Base-by-base conservation (phyloP, 306 rosid species). In the Ziziphus jujuba region DNA sequence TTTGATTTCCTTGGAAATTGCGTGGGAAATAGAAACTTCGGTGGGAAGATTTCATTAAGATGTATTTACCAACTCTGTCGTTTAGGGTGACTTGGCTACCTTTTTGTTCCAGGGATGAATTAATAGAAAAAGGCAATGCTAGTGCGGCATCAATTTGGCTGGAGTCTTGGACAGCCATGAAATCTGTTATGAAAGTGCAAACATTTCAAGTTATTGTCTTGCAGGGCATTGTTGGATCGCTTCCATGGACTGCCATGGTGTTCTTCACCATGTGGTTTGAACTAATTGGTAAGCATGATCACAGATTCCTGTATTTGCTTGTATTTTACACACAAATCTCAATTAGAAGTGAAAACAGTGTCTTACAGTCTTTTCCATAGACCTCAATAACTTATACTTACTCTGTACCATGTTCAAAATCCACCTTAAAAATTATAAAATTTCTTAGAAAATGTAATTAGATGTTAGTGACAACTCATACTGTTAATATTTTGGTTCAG, bases 181-280 rank as follows among this genome's bases (percentile, higher is more conserved):
- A 87, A 79, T 69, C 83, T 52, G 96, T 93, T 63, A 77, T 72
- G 72, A 88, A 87, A 85, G 90, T 93, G 75, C 33, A 68, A 74
- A 93, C 99, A 51, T 93, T 93, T 77, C 96, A 87, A 80, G 79
- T 93, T 50, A 88, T 93, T 59, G 99, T 93, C 72, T 61, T 93
- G 79, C 99, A 90, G 80, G 97, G 99, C 25, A 67, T 90, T 64
- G 77, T 93, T 63, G 97, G 97, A 35, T 93, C 97, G 8, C 85
- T 93, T 34, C 99, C 99, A n/a, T 93, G 99, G 99, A 93, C 97
- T 57, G 97, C 99, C 80, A 93, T 90, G 99, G 99, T 93, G 78
- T 93, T 93, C 89, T 90, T 93, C 87, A 93, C 99, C 45, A 90
- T 93, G 99, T 93, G 99, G 99, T 93, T 93, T 40, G 89, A 93